These are phyloP conservation scores for Picea glauca DNA, from an alignment of 75 land plant genomes.

Conservation along the genomic window DNA sequence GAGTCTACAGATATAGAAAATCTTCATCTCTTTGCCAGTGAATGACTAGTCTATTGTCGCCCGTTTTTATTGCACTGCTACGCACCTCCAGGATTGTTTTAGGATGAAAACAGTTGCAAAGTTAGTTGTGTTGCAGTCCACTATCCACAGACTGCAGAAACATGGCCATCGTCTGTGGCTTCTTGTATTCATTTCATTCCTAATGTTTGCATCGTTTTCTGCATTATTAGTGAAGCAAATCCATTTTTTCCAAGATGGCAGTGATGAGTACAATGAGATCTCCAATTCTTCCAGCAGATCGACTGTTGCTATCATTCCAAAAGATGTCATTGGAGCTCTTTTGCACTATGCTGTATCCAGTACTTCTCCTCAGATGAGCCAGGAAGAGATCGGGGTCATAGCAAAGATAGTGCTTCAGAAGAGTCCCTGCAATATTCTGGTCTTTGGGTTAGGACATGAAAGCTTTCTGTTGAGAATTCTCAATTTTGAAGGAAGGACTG, in stretches of 20 bases:
- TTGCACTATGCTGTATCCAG: slow-evolving; percentile 60
- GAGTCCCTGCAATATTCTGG: slow-evolving; percentile 59
- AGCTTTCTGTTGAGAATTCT: slow-evolving; percentile 59
- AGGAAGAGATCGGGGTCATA: slow-evolving; percentile 33
- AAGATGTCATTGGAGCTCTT: slow-evolving; percentile 41
- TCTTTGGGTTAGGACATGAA: slow-evolving; percentile 71
- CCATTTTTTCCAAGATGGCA: background rate
- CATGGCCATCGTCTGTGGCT: slow-evolving; percentile 34
- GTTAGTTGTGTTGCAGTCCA: slow-evolving; percentile 57
- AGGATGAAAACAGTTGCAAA: slow-evolving; percentile 16
- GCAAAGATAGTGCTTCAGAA: slow-evolving; percentile 34
- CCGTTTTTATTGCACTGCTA: too few species aligned
- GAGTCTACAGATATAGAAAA: background rate
- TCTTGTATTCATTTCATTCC: slow-evolving; percentile 44
- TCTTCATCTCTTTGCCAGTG: background rate
- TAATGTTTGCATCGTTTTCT: slow-evolving; percentile 38
- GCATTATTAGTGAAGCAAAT: slow-evolving; percentile 24
- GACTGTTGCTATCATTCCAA: slow-evolving; percentile 10
- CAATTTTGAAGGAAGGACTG: slow-evolving; percentile 61
- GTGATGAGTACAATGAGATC: background rate
- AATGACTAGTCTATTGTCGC: too few species aligned
- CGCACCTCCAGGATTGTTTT: too few species aligned
- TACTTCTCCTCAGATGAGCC: slow-evolving; percentile 37
- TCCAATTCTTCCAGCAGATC: background rate
- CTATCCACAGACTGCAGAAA: slow-evolving; percentile 34